These are phyloP conservation scores for Exophiala spinifera DNA, from an alignment of 2,329 filamentous ascomycete genomes.

Conservation along the genomic window DNA sequence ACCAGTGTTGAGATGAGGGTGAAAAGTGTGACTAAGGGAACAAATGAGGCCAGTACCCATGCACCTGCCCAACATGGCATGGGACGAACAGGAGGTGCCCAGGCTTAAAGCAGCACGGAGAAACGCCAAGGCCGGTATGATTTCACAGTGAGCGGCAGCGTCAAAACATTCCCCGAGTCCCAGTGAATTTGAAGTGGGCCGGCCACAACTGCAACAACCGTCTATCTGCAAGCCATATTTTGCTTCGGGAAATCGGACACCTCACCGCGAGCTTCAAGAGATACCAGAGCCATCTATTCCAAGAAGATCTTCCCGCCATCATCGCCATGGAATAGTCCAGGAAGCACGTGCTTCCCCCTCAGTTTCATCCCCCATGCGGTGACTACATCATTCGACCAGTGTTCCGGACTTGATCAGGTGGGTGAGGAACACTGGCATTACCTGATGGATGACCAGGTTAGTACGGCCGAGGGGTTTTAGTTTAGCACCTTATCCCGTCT, in stretches of 20 bases:
- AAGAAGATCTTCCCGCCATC: neutral
- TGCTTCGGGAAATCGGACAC: neutral
- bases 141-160: neutral
- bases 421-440: constrained; percentile 31
- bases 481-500: constrained; percentile 42
- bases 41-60: too few relatives aligned
- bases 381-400: constrained; percentile 28
- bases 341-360: constrained; percentile 31
- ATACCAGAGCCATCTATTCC: neutral
- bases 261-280: neutral
- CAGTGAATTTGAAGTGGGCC: constrained; percentile 1
- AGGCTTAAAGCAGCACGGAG: neutral
- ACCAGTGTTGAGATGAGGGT: too few relatives aligned
- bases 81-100: neutral
- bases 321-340: constrained; percentile 21
- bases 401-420: constrained; percentile 27
- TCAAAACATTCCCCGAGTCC: neutral
- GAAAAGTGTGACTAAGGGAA: too few relatives aligned
- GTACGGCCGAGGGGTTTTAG: neutral
- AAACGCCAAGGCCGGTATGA: neutral
- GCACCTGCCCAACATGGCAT: neutral
- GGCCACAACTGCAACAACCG: neutral
- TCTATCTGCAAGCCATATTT: neutral
- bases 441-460: constrained; percentile 30
- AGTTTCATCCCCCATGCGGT: constrained; percentile 28